Percentiles rank a stretch among this genome's conserved stretches.
Conservation (phyloP, 306 rosid genomes). For the Herpetospermum pedunculosum region DNA sequence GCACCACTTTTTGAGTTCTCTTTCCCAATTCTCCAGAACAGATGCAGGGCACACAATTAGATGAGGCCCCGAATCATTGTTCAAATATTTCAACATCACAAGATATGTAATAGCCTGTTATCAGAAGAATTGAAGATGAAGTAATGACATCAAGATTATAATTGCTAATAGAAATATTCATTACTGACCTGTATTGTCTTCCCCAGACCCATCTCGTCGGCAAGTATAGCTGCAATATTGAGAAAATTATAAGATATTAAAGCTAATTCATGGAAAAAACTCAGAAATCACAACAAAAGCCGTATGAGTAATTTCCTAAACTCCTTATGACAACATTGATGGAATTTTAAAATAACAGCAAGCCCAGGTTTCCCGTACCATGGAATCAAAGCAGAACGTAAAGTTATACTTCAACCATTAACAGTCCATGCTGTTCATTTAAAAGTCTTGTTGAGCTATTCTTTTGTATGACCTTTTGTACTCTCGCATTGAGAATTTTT, state of each 20-base stretch:
- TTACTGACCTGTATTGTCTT: conserved; percentile 76
- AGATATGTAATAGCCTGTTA: conserved; percentile 83
- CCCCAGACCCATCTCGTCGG: conserved; percentile 98
- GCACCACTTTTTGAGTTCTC: conserved; percentile 89
- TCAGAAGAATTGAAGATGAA: background rate
- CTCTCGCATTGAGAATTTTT: too few species aligned
- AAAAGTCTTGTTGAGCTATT: background rate
- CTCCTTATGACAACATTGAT: background rate
- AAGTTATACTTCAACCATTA: background rate
- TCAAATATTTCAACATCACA: conserved; percentile 62
- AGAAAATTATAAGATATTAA: conserved; percentile 10
- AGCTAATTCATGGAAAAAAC: background rate
- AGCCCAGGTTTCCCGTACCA: background rate
- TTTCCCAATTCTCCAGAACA: conserved; percentile 97
- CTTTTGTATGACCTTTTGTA: too few species aligned
- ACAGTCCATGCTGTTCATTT: background rate
- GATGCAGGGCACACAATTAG: conserved; percentile 98
- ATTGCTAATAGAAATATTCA: background rate
- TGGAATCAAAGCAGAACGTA: background rate
- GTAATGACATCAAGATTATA: background rate
- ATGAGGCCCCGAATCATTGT: conserved; percentile 90
- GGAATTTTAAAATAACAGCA: background rate
- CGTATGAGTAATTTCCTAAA: background rate
- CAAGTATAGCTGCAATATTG: conserved; percentile 72
- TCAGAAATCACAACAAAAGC: background rate